phyloP scores from a whole-genome alignment of 169 alveolate species.

The Plasmodium cynomolgi region DNA sequence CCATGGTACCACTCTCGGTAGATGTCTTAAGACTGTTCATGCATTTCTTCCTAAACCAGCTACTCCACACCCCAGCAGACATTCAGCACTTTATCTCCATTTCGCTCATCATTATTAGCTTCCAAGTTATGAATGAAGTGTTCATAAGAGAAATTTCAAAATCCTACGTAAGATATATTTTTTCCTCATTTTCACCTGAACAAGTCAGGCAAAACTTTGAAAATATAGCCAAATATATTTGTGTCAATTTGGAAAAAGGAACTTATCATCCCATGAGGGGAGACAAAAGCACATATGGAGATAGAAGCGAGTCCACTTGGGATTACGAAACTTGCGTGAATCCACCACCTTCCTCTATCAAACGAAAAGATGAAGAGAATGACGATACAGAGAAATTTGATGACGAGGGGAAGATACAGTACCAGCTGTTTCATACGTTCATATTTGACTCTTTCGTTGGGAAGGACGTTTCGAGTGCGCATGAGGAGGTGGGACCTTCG shows the following conservation, averaged over 20 bases:
- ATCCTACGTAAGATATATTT: conserved; percentile 43
- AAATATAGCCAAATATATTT: conserved; percentile 4
- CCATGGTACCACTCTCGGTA: conserved; percentile 38
- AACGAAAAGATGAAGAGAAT: neutral
- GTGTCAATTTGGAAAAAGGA: neutral
- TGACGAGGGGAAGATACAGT: conserved; percentile 1
- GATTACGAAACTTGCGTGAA: neutral
- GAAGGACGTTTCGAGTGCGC: neutral
- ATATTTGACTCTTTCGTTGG: conserved; percentile 31
- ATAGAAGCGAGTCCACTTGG: neutral
- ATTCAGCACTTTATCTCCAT: conserved; percentile 63
- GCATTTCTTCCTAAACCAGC: conserved; percentile 48
- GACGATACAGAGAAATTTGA: neutral
- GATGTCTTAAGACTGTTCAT: conserved; percentile 45
- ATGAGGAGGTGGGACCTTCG: neutral
- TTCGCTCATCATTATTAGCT: conserved; percentile 31
- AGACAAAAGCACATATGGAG: neutral
- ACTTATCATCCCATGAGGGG: neutral
- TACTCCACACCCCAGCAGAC: conserved; percentile 17
- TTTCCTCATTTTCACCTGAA: conserved; percentile 1
- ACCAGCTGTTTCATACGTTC: neutral
- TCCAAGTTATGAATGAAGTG: conserved; percentile 66
- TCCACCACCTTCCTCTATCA: neutral
- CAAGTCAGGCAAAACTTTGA: conserved; percentile 20
- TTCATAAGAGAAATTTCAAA: conserved; percentile 62